Base-by-base conservation (phyloP, 345 rosid species). In the Salix udensis region DNA sequence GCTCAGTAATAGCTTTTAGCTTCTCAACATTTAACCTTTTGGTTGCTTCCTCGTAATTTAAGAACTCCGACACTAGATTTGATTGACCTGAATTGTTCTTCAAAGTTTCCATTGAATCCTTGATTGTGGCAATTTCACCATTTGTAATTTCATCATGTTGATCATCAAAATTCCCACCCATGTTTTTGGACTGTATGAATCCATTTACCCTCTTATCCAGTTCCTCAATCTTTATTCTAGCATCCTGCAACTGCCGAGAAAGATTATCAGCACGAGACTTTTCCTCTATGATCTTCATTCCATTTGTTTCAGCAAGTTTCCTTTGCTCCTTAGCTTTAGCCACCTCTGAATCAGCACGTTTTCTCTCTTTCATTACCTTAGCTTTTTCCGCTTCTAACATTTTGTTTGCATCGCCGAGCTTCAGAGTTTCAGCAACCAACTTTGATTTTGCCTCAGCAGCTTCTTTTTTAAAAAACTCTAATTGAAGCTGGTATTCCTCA, bases 361-460 rank as follows among this genome's bases (percentile, higher is more conserved):
- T 81, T 84, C 84, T 89, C 81, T 88, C 92, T 78, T 82, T 83
- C 58, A 62, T 52, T 69, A 80, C 77, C 80, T 77, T 85, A 55
- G 82, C 83, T 80, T 85, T 90, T 85, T 88, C 90, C 71, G 76
- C 81, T 77, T 86, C 87, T 58, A 89, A 87, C 83, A 85, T 82
- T 64, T 83, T 83, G 75, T 65, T 86, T 23, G 69, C 72, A 71
- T 79, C 85, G 74, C 85, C 88, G 74, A 80, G 75, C 75, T 80
- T 88, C 28, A 81, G 79, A 66, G 77, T 85, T 89, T 82, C 80
- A 53, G 85, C 65, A 74, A 40, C 83, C 80, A 94, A 82, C 84
- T 84, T 86, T 66, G 86, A 80, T 76, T 87, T 91, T 52, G 84
- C 73, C 82, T 88, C 88, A 68, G 80, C 87, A 68, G 83, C 78